phyloP scores from a whole-genome alignment of 805 yeast genomes.

The Saccharomycopsis sp. region DNA sequence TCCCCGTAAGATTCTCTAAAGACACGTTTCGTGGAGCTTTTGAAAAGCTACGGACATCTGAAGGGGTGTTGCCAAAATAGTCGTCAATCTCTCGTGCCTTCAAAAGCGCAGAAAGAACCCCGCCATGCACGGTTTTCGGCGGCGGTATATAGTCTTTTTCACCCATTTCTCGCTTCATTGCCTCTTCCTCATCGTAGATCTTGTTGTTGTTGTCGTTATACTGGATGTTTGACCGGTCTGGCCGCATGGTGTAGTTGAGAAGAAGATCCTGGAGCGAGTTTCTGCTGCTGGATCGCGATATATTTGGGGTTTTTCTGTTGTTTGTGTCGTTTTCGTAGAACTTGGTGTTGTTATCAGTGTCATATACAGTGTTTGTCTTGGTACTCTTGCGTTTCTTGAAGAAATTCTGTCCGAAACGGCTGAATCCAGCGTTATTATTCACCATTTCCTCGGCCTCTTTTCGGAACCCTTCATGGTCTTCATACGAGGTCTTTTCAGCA shows the following conservation, averaged over 20 bases:
- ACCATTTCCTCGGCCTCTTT: conserved; percentile 1
- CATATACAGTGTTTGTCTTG: background rate
- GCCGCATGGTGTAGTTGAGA: background rate
- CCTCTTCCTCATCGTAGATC: conserved; percentile 1
- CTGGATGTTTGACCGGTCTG: background rate
- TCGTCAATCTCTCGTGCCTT: conserved; percentile 26
- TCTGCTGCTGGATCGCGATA: conserved; percentile 5
- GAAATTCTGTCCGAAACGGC: background rate
- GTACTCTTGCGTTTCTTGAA: background rate
- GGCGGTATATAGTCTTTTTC: conserved; percentile 48
- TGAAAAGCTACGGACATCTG: background rate
- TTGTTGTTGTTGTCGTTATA: background rate
- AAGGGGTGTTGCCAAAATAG: background rate
- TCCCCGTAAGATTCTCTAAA: background rate
- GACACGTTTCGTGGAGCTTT: background rate
- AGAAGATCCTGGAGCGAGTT: conserved; percentile 5
- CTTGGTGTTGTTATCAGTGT: background rate
- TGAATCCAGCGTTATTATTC: background rate
- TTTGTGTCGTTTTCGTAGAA: background rate
- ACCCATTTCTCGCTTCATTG: conserved; percentile 25
- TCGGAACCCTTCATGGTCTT: background rate
- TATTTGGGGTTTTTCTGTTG: background rate
- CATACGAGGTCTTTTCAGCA: no score
- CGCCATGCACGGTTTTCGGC: conserved; percentile 68
- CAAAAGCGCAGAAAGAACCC: conserved; percentile 75